Base-by-base conservation (phyloP, 2,329 filamentous ascomycete species). In the Pestalotiopsis sp. region DNA sequence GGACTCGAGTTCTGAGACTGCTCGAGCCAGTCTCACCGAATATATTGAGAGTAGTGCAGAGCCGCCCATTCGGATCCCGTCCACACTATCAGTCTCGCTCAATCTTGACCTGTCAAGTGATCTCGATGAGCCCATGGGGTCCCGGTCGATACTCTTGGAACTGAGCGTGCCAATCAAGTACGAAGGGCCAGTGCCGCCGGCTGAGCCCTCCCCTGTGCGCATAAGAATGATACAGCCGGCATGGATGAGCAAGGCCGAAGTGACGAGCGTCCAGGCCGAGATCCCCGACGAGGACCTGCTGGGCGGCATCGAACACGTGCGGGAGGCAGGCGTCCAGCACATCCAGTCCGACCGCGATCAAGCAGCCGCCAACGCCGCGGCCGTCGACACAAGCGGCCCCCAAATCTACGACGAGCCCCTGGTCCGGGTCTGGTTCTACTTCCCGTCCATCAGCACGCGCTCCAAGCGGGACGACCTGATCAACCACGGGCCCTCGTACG, bases 341-440 rank as follows among this genome's bases (percentile, higher is more conserved):
- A 71, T 83, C 1, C 69, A 76, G 65, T 60, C 49, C 1, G 27
- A 12, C 71, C 74, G 36, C 70, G 72, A 45, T 25, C 20, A 56
- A 2, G 36, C 25, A 12, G 31, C 45, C 45, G 41, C 41, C n/a
- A 49, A n/a, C 7, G n/a, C 41, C n/a, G 20, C 17, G 7, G 20
- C 45, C 9, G n/a, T 52, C 14, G 17, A 9, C 1, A 17, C n/a
- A 52, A 31, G 13, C 36, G 14, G 31, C 67, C 25, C 25, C 38
- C 36, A 60, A 25, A 57, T 12, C 11, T 66, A 69, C 39, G 17
- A 31, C 7, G 56, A 58, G 31, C 31, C 36, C n/a, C 60, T 86
- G 0, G 82, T 87, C 3, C 80, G 88, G 9, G 87, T 86, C 1
- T 90, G 88, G 88, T 90, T 90, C 73, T 90, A 90, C 76, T 89